Conservation (phyloP, 352 stramenopile species). For the Blastocystis sp. region DNA sequence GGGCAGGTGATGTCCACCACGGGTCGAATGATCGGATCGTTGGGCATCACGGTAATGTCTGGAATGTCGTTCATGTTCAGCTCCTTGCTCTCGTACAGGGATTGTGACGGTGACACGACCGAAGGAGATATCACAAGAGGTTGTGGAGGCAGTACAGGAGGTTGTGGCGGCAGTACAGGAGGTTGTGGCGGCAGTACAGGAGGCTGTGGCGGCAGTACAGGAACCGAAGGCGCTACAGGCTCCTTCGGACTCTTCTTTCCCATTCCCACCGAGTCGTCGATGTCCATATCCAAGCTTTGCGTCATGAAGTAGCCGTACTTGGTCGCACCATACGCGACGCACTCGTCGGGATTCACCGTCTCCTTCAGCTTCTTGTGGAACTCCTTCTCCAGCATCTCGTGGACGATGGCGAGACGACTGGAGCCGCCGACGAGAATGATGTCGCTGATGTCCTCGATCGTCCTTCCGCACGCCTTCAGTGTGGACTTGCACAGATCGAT, state of each 20-base stretch:
- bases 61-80: too few relatives aligned
- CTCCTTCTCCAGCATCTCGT: neutral
- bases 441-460: neutral
- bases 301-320: conserved; percentile 27
- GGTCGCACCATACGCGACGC: conserved; percentile 47
- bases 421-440: conserved; percentile 53
- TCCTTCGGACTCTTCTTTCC: neutral
- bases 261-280: too few relatives aligned
- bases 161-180: neutral
- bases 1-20: neutral
- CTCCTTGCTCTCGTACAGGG: too few relatives aligned
- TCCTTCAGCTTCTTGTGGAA: neutral
- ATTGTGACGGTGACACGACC: neutral
- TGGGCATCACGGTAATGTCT: too few relatives aligned
- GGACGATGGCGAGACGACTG: conserved; percentile 20
- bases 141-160: neutral
- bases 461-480: conserved; percentile 60
- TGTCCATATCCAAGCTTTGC: neutral
- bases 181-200: neutral
- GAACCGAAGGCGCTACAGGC: neutral
- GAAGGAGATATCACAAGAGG: neutral
- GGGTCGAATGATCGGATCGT: neutral
- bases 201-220: neutral
- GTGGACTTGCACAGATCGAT: neutral
- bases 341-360: conserved; percentile 50